A percentile compares a stretch with the other conserved stretches of the same genome.
Conservation (phyloP, 2,329 filamentous ascomycete species). For the Leptosphaerulina australis region DNA sequence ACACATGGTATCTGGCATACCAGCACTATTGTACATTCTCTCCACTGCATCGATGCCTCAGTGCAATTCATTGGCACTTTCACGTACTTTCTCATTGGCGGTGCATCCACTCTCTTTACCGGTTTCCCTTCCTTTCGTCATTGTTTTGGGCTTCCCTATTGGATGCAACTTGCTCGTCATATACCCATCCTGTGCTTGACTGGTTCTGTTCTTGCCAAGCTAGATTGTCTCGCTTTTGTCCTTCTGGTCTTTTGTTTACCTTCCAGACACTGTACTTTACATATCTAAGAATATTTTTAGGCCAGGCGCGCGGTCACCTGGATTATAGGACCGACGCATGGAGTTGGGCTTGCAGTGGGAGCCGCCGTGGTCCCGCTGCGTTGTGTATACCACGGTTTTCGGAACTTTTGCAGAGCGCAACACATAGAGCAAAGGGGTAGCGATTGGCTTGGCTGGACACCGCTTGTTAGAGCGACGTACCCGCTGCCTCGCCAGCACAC, state of each 20-base stretch:
- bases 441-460: neutral
- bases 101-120: slow-evolving; percentile 5
- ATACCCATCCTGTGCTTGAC: slow-evolving; percentile 29
- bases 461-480: slow-evolving; percentile 3
- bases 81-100: slow-evolving; percentile 1
- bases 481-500: slow-evolving; percentile 11
- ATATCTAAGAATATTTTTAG: slow-evolving; percentile 12
- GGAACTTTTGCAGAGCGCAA: slow-evolving; percentile 11
- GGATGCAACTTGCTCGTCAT: slow-evolving; percentile 29
- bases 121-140: slow-evolving; percentile 18
- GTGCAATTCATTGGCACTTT: slow-evolving; percentile 12
- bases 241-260: slow-evolving; percentile 3
- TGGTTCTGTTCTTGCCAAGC: slow-evolving; percentile 7
- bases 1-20: slow-evolving; percentile 21
- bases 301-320: slow-evolving; percentile 12
- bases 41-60: slow-evolving; percentile 15
- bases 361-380: slow-evolving; percentile 11
- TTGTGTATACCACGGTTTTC: slow-evolving; percentile 21
- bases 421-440: slow-evolving; percentile 3
- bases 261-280: slow-evolving; percentile 10
- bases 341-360: slow-evolving; percentile 18
- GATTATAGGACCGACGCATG: slow-evolving; percentile 4
- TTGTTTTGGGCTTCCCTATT: slow-evolving; percentile 18
- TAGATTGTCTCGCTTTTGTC: slow-evolving; percentile 10
- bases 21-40: slow-evolving; percentile 12